Evolutionary conservation across 2,329 filamentous ascomycete genomes (phyloP), one percentile per base, ranked within the genome.

Genomic region (Penicillium thymicola): DNA sequence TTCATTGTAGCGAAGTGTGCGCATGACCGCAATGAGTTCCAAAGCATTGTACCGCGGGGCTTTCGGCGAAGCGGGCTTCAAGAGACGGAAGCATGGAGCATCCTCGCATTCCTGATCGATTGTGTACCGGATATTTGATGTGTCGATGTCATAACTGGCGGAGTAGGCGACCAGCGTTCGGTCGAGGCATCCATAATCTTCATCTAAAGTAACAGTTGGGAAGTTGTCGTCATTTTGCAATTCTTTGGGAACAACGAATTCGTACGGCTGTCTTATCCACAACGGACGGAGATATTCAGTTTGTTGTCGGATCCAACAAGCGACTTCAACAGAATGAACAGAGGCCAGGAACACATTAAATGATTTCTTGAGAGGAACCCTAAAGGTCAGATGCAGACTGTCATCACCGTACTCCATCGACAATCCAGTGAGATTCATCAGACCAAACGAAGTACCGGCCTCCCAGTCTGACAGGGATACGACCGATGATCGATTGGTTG

Each of bases 1-100:
- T 65, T 89, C 86, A 65, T 90, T 89, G 70, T 89, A 90, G 40
- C 88, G 82, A 51, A 90, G 71, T 10, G 87, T 80, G 59, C 87
- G 80, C 78, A 89, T 81, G n/a, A 90, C 81, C 5, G 87, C 85
- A 30, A 90, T 78, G n/a, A 89, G 73, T 66, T 89, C 87, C 25
- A 85, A 69, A 5, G 79, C 76, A 2, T 77, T 80, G 65, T 90
- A 90, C 37, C 81, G 80, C 13, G 74, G 73, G 46, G 78, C 75
- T 44, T 78, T 75, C 10, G 67, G 57, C 2, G 78, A 72, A 21
- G 79, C 78, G 2, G 86, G 84, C 21, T 79, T 81, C 8, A 87
- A 76, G 9, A 90, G 78, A 59, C 82, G 80, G 67, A 90, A 90
- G 36, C 83, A 82, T 5, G 87, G 87, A 30, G 81, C 82, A 73